Evolutionary conservation across 2,329 filamentous ascomycete genomes (phyloP), one percentile per base, ranked within the genome.

Genomic region (Penicillium sp.): DNA sequence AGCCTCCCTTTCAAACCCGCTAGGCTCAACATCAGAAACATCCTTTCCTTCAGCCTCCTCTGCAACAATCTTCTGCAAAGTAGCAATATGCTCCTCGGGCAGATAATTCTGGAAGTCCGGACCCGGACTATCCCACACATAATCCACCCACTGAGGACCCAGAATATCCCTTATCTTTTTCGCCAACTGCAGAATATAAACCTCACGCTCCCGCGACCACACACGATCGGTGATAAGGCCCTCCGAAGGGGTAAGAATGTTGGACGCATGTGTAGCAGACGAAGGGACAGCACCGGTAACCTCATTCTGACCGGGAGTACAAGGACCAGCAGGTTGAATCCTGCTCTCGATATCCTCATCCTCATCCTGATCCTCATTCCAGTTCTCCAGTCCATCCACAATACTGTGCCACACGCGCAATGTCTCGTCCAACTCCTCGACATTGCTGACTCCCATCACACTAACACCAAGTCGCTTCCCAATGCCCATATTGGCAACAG

Each of bases 401-500:
- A 82, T 77, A 66, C 75, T 78, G 51, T 73, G 72, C 79, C 81
- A 84, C 39, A 84, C 84, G 45, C 84, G 77, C 74, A 88, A 79
- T 1, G 84, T 87, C 74, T 87, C 86, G 58, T 86, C 80, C 48
- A 88, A 70, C 69, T 88, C 86, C 9, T 76, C 75, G 3, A 82
- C 67, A 47, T 80, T 83, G 64, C 84, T 87, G 27, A 88, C 85
- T 11, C 86, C 86, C 75, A 88, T 87, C 39, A 88, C 86, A 54
- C 79, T 85, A 35, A 87, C 84, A 13, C 86, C 86, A 1, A 87
- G 74, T 57, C 81, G 81, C 13, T 77, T 77, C 3, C 81, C 82
- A 4, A 82, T 78, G 24, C 81, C 77, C 52, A 78, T 68, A 54
- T 80, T 59, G 66, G 77, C 63, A 24, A 65, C 67, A 14, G 72